Conservation (phyloP, 805 yeast species). For the Saccharomycopsis microspora region DNA sequence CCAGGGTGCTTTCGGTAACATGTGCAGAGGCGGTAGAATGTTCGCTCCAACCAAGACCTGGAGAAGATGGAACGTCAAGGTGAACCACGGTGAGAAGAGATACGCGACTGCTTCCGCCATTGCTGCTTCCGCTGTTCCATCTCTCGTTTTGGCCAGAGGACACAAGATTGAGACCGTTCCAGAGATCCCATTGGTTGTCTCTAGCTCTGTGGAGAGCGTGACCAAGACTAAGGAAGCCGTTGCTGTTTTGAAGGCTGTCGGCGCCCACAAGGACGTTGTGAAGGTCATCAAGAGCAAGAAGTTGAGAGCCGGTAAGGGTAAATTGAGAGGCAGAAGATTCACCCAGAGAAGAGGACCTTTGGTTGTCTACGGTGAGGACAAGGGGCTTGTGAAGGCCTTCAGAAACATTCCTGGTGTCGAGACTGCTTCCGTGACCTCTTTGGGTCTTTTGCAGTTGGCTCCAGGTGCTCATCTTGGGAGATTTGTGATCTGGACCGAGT, state of each 20-base stretch:
- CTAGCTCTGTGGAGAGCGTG: conserved; percentile 85
- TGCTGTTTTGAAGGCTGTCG: conserved; percentile 94
- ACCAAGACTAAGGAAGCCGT: conserved; percentile 97
- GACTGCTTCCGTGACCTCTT: conserved; percentile 82
- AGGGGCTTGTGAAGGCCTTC: conserved; percentile 96
- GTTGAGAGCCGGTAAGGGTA: conserved; percentile 99
- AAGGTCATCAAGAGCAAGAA: conserved; percentile 98
- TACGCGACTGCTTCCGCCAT: conserved; percentile 99
- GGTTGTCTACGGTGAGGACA: conserved; percentile 96
- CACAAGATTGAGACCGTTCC: conserved; percentile 98
- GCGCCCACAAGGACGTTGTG: conserved; percentile 97
- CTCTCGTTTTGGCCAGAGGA: conserved; percentile 98
- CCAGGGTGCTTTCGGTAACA: conserved; percentile 99
- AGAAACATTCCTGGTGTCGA: conserved; percentile 99
- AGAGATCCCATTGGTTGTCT: conserved; percentile 96
- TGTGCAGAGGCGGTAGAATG: conserved; percentile 99
- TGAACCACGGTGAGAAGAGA: conserved; percentile 99
- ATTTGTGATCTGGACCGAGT: conserved; percentile 99
- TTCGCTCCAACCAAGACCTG: conserved; percentile 99
- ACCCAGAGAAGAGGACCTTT: conserved; percentile 99
- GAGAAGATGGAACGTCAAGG: conserved; percentile 99
- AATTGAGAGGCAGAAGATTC: conserved; percentile 98
- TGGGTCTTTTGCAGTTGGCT: conserved; percentile 96
- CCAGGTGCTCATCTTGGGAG: conserved; percentile 99
- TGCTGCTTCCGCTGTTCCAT: conserved; percentile 97